Evolutionary conservation across 2,329 filamentous ascomycete species (phyloP).

Genomic region (Calonectria pseudoturangicola): DNA sequence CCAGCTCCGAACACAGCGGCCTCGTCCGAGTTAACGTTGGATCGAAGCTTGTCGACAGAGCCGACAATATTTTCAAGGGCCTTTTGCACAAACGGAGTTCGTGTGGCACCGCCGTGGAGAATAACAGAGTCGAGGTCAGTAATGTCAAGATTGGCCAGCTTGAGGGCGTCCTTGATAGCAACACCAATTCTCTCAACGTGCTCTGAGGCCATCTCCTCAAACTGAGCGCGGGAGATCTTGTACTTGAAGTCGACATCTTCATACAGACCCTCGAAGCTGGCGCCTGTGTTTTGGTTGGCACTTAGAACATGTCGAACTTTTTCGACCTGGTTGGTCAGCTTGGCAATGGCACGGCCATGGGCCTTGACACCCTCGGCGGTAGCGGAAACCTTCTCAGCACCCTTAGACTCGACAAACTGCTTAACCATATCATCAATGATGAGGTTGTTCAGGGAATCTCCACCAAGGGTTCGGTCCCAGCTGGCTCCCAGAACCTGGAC

Average conservation of each 20-base stretch:
- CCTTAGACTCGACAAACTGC: constrained; percentile 83
- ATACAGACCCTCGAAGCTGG: constrained; percentile 91
- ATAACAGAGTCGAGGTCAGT: constrained; percentile 91
- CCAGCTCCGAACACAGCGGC: constrained; percentile 96
- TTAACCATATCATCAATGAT: constrained; percentile 92
- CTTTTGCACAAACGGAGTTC: constrained; percentile 96
- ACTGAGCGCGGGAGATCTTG: constrained; percentile 86
- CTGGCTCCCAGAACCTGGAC: constrained; percentile 90
- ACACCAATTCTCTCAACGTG: constrained; percentile 80
- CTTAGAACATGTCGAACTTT: constrained; percentile 91
- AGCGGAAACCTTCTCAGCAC: constrained; percentile 78
- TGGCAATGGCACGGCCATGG: constrained; percentile 90
- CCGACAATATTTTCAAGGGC: constrained; percentile 86
- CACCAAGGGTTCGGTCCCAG: constrained; percentile 93
- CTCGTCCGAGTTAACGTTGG: constrained; percentile 98
- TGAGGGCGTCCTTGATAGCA: constrained; percentile 84
- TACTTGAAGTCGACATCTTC: constrained; percentile 96
- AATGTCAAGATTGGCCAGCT: constrained; percentile 82
- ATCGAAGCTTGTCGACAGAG: constrained; percentile 85
- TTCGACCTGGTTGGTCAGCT: constrained; percentile 95
- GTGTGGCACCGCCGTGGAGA: constrained; percentile 90
- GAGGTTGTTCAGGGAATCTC: constrained; percentile 90
- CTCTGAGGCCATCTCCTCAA: constrained; percentile 84
- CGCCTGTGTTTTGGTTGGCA: constrained; percentile 88
- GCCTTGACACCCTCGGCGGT: constrained; percentile 78